Evolutionary conservation across 2,329 filamentous ascomycete genomes (phyloP).

Genomic region (Trichophyton mentagrophytes): DNA sequence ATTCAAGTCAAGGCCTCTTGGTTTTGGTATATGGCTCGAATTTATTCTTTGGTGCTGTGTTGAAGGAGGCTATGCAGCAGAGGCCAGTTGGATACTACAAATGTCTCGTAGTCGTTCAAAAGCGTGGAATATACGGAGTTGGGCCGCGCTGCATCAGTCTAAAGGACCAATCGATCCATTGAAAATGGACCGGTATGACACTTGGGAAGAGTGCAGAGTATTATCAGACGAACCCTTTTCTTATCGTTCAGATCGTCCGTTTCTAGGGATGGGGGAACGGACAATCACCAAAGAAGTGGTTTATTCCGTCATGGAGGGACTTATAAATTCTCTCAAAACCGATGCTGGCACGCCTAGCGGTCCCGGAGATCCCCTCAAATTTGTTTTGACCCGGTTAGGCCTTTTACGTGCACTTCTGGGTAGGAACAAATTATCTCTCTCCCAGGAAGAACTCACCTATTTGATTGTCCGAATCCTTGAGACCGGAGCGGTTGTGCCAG

Average conservation of each 20-base stretch:
- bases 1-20: slow-evolving; percentile 26
- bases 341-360: slow-evolving; percentile 21
- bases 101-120: slow-evolving; percentile 20
- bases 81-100: slow-evolving; percentile 30
- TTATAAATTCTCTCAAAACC: slow-evolving; percentile 35
- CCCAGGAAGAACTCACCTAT: slow-evolving; percentile 24
- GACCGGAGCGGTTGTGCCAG: slow-evolving; percentile 34
- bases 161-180: slow-evolving; percentile 22
- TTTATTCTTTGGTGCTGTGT: slow-evolving; percentile 40
- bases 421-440: slow-evolving; percentile 18
- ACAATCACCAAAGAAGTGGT: slow-evolving; percentile 49
- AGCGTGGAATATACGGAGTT: slow-evolving; percentile 33
- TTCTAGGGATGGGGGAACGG: slow-evolving; percentile 30
- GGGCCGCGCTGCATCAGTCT: slow-evolving; percentile 22
- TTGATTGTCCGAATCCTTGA: slow-evolving; percentile 40
- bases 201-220: slow-evolving; percentile 24
- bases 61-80: slow-evolving; percentile 32
- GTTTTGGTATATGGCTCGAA: slow-evolving; percentile 38
- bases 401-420: slow-evolving; percentile 24
- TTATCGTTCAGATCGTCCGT: slow-evolving; percentile 17
- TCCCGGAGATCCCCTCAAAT: slow-evolving; percentile 23
- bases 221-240: slow-evolving; percentile 8
- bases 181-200: slow-evolving; percentile 25
- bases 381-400: slow-evolving; percentile 25
- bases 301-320: slow-evolving; percentile 41